Evolutionary conservation across 2,329 filamentous ascomycete genomes (phyloP), one percentile per base, ranked within the genome.

Genomic region (Gremmenia infestans): DNA sequence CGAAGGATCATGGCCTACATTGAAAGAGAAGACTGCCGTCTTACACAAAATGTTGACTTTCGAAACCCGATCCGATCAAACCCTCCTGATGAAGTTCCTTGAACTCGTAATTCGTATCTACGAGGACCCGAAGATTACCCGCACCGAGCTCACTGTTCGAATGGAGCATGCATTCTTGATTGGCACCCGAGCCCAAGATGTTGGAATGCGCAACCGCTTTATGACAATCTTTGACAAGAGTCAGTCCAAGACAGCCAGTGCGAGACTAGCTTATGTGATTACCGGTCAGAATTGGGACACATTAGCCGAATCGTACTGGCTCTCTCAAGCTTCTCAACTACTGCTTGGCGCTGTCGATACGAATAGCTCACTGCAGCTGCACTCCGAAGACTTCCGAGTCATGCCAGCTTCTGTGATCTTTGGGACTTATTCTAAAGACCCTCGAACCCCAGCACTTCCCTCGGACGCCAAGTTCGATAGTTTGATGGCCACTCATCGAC

Each of bases 11-110:
- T 97, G 94, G 81, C 94, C 94, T 0, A 99, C 94, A 0, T 80
- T 99, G 1, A 99, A 99, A 72, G 95, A 99, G 73, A 99, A 99
- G 77, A 97, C 93, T 0, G 95, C 95, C 1, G 94, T 99, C 1
- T 76, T 99, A n/a, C 92, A 96, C 67, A 99, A 99, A 75, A 99
- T 99, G 94, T 77, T 97, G 15, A 86, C 92, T 0, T 99, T 99
- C 64, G 94, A 99, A 72, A 85, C 89, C 55, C 83, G 94, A 40
- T 75, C 81, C 28, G 93, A 97, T 68, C 83, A 86, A 35, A 91
- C 87, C 0, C 86, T 99, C 75, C 79, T 99, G 55, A 91, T 87
- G 63, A 93, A 93, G 69, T 99, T 97, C 75, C 78, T 99, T 56
- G 89, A 97, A 62, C 83, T 99, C 25, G 94, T 99, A 25, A 96